phyloP scores from a whole-genome alignment of 352 stramenopile species.

The Phytophthora pisi region DNA sequence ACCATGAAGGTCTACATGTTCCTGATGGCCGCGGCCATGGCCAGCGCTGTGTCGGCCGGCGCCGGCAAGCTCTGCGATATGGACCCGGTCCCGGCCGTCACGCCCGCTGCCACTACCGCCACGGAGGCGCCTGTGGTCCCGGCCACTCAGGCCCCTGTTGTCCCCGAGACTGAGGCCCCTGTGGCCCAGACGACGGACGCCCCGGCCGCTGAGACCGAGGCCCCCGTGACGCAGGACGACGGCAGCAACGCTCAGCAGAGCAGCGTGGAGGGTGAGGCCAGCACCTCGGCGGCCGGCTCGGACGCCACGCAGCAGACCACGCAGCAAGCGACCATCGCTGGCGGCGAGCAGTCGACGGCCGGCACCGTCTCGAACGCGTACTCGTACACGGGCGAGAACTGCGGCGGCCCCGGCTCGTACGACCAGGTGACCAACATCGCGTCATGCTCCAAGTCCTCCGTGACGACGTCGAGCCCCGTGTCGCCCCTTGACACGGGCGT shows the following conservation, averaged over 20 bases:
- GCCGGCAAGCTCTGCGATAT: conserved; percentile 37
- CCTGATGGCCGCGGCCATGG: conserved; percentile 35
- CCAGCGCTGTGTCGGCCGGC: conserved; percentile 26
- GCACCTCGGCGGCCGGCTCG: conserved; percentile 3
- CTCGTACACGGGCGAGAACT: conserved; percentile 62
- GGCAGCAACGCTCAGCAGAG: conserved; percentile 14
- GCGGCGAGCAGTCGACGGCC: conserved; percentile 35
- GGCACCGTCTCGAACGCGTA: conserved; percentile 50
- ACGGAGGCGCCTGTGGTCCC: neutral
- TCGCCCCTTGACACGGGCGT: conserved; percentile 72
- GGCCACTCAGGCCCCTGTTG: neutral
- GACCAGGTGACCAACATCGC: conserved; percentile 73
- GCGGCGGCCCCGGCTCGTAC: conserved; percentile 62
- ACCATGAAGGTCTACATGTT: conserved; percentile 48
- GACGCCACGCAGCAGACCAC: conserved; percentile 8
- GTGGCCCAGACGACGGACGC: conserved; percentile 2
- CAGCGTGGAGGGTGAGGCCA: conserved; percentile 16
- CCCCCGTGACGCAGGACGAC: conserved; percentile 12
- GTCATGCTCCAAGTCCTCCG: conserved; percentile 54
- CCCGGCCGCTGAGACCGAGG: conserved; percentile 4
- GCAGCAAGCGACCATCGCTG: conserved; percentile 25
- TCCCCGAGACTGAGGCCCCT: neutral
- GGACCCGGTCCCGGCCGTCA: conserved; percentile 26
- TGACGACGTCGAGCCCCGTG: conserved; percentile 49
- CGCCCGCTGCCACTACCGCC: conserved; percentile 9